A percentile compares a stretch with the other conserved stretches of the same genome.
These are phyloP conservation scores for Withania somnifera DNA, from an alignment of 305 asterid species.

Conservation along the genomic window DNA sequence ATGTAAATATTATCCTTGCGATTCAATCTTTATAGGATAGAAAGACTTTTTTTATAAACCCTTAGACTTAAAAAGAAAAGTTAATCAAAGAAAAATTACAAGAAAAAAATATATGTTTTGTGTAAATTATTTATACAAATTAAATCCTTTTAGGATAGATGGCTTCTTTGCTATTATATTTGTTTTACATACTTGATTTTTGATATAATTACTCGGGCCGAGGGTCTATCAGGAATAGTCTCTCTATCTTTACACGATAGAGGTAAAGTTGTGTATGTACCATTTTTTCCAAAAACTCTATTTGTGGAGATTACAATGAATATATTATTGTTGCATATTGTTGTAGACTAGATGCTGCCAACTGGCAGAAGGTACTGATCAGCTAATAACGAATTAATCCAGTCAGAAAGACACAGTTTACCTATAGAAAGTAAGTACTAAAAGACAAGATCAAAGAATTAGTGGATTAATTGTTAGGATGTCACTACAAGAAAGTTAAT, in stretches of 20 bases:
- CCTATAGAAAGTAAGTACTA: background rate
- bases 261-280: fast-evolving
- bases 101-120: background rate
- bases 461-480: background rate
- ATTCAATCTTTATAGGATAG: background rate
- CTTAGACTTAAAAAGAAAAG: background rate
- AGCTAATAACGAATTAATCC: background rate
- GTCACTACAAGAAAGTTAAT: background rate
- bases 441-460: background rate
- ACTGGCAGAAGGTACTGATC: background rate
- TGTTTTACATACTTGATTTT: background rate
- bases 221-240: fast-evolving
- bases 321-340: background rate
- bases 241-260: background rate
- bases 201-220: background rate
- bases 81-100: background rate
- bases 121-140: background rate
- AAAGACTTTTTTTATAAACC: background rate
- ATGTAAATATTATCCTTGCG: background rate
- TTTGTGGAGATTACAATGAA: fast-evolving
- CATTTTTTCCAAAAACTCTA: background rate
- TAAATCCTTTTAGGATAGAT: background rate
- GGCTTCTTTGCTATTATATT: too few relatives aligned
- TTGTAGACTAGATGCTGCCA: background rate
- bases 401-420: background rate